Base-by-base conservation (phyloP, 495 filamentous ascomycete species). In the Talaromyces liani region DNA sequence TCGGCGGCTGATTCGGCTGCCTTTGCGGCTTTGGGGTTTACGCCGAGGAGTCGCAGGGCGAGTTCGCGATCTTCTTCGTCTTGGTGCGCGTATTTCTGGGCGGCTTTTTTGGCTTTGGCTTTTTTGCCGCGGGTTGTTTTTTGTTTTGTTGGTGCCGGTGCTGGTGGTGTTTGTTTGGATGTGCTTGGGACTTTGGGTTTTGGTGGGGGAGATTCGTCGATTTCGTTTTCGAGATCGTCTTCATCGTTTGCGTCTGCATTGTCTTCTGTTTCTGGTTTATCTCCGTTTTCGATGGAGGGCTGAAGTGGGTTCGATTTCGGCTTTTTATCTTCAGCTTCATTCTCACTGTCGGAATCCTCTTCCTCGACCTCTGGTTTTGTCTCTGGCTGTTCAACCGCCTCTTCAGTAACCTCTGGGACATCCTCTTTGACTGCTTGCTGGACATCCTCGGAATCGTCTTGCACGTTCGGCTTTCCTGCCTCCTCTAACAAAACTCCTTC, bases 11-110 rank as follows among this genome's bases (percentile, higher is more conserved):
- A 56, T n/a, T 56, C 75, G 31, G 75, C 79, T 2, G 76, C 77
- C 64, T 78, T 84, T 58, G 78, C 72, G 9, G 80, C 78, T 64
- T 81, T 80, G 62, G 73, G 79, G 1, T 85, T 84, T 12, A 89
- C 87, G 47, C 94, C 94, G 10, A 97, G 86, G 16, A 97, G 80
- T 16, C 84, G 83, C 70, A 97, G 86, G 61, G 92, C 92, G 1
- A 93, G 80, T 36, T 82, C 85, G 47, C 92, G 90, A 66, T 98
- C 94, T 70, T 94, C 92, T 18, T 95, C 92, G 69, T 97, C 92
- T 81, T 98, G 94, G 68, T 95, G 81, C 34, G 91, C 92, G 73
- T 98, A 98, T 75, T 97, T 98, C 55, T 83, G 75, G 27, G 91
- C 91, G 0, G 90, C 84, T 69, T 95, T 96, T 78, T 94, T 96